Base-by-base conservation (phyloP, 1,139 yeast species). In the Debaryomycetaceae sp. region DNA sequence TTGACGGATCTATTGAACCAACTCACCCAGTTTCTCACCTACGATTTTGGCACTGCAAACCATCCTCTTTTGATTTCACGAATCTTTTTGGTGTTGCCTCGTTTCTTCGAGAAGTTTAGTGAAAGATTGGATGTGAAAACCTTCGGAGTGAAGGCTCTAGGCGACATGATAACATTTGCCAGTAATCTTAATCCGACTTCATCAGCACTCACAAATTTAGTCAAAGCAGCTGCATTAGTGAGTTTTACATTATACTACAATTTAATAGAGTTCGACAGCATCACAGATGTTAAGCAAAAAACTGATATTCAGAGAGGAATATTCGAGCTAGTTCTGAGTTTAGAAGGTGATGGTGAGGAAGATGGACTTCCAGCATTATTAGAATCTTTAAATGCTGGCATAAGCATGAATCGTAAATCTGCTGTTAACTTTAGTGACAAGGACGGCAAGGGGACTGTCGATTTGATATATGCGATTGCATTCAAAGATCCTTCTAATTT, bases 281-380 rank as follows among this genome's bases (percentile, higher is more conserved):
- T 48, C 5, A 48, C 65, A 23, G 55, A 51, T 7, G 36, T 42
- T 6, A 38, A 48, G 0, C 44, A 52, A 8, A 56, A 54, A 13
- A 44, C 50, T 17, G 54, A 53, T 1, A 47, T 60, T 6, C 78
- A 72, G 52, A 42, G 45, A 6, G 51, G 57, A 3, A 57, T 72
- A 9, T 63, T 72, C 51, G 54, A 58, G 24, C 50, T 69, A 6
- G 61, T 62, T 2, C 50, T 64, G 2, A 60, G 75, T 2, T 62
- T 90, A n/a, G 60, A 78, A 3, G 78, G 75, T 1, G 85, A 81
- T 1, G 80, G 95, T 1, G 87, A 83, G 42, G 97, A 88, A 41
- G 98, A 91, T 55, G 80, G 96, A 0, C 82, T 88, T 27, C 80
- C 93, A 0, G 74, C 86, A 40, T 65, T 90, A 41, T 75, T 88